Evolutionary conservation across 768 basidiomycete genomes (phyloP).

Genomic region (Cystobasidium ongulense): DNA sequence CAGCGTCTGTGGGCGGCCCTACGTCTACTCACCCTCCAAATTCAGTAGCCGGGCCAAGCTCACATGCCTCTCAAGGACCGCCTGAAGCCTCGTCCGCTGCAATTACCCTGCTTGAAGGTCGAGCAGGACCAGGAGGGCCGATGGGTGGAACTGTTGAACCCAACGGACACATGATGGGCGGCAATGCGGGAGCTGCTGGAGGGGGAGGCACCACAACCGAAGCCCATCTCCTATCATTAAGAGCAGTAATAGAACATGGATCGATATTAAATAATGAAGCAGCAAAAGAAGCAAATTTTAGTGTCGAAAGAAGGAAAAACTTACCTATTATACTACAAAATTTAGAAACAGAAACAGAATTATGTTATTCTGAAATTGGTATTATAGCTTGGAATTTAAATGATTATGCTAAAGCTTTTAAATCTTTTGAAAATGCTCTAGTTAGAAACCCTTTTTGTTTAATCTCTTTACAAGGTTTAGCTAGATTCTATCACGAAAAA

Average conservation of each 20-base stretch:
- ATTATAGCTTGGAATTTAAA: constrained; percentile 66
- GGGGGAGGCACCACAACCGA: constrained; percentile 2
- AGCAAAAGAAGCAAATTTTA: background rate
- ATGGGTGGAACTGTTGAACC: background rate
- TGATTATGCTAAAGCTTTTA: constrained; percentile 82
- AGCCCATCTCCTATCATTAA: background rate
- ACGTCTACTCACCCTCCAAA: background rate
- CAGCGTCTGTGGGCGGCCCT: background rate
- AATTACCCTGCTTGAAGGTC: background rate
- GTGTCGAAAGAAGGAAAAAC: background rate
- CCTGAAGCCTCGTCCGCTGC: background rate
- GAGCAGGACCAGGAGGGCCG: background rate
- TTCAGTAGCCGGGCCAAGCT: background rate
- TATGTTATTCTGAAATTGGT: constrained; percentile 41
- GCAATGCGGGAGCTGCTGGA: background rate
- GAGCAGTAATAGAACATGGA: constrained; percentile 24
- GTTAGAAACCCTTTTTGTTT: constrained; percentile 89
- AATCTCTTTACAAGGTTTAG: constrained; percentile 82
- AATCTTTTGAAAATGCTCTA: constrained; percentile 88
- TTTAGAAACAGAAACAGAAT: constrained; percentile 40
- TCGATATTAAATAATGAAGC: constrained; percentile 3
- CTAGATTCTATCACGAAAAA: constrained; percentile 56
- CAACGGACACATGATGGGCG: background rate
- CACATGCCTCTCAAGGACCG: background rate
- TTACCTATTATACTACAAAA: constrained; percentile 25